A percentile compares a stretch with the other conserved stretches of the same genome.
Evolutionary conservation across 2,329 filamentous ascomycete genomes (phyloP).

Genomic region (Ascochyta rabiei): DNA sequence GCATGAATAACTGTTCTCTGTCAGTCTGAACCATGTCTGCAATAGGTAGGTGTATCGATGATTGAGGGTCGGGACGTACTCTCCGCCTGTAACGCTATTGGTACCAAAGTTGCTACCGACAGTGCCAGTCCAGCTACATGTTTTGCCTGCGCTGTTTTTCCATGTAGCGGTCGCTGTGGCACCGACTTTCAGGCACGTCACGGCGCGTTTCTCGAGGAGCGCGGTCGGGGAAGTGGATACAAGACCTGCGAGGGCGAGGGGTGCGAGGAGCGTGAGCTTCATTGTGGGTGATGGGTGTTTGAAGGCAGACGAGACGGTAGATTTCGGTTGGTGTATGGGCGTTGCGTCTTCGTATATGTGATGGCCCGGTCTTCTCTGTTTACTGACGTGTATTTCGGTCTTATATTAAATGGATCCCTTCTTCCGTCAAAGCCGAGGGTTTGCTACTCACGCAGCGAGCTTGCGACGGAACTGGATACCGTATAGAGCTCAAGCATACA

Average conservation of each 20-base stretch:
- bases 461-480: not conserved
- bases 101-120: slow-evolving; percentile 59
- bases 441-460: not conserved
- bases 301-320: not conserved
- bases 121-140: slow-evolving; percentile 52
- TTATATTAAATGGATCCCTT: not conserved
- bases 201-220: slow-evolving; percentile 25
- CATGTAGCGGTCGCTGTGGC: slow-evolving; percentile 54
- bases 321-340: too few species aligned
- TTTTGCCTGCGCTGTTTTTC: slow-evolving; percentile 53
- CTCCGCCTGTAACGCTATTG: slow-evolving; percentile 51
- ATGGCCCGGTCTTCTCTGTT: not conserved
- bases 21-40: not conserved
- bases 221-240: slow-evolving; percentile 3
- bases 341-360: too few species aligned
- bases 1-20: slow-evolving; percentile 53
- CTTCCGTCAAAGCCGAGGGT: not conserved
- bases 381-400: not conserved
- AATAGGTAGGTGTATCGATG: not conserved
- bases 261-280: slow-evolving; percentile 5
- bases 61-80: slow-evolving; percentile 44
- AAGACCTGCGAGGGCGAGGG: slow-evolving; percentile 2
- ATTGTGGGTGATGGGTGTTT: not conserved
- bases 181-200: slow-evolving; percentile 51
- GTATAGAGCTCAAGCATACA: not conserved